Base-by-base conservation (phyloP, 164 flowering plant species). In the Annona cherimola region DNA sequence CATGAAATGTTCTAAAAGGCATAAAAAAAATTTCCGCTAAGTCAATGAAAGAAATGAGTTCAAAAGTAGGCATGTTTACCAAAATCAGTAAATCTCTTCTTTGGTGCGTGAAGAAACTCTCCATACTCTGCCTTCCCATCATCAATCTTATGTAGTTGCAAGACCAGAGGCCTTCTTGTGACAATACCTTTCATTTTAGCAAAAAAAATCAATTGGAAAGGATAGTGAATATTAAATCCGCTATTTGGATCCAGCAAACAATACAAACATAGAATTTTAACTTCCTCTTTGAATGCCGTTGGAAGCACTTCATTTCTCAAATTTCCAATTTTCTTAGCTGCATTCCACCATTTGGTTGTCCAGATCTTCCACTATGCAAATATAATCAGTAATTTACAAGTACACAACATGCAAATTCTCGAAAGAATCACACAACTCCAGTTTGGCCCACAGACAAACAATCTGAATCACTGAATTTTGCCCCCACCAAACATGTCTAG, bases 141-240 rank as follows among this genome's bases (percentile, higher is more conserved):
- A 0, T 86, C 96, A 1, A 79, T 84, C 88, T 93, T 88, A 76
- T 96, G 97, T 66, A 96, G 91, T 76, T 96, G 98, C 83, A 96
- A 75, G 26, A 96, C 99, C 82, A 96, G 81, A 16, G 98, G 99
- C 81, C 99, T 86, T 80, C 98, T 76, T n/a, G 98, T 96, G n/a
- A 93, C 98, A 83, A 93, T 93, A 73, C 97, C 99, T 96, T 44
- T 35, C 54, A 50, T 45, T 63, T 61, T 42, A 54, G 9, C 70
- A 69, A 16, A 50, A 46, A 46, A 46, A 46, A 46, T 6, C 1
- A 46, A 46, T 1, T 6, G 4, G 12, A 50, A 50, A 50, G 14
- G 14, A 50, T 8, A 50, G 57, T 9, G 57, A 50, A 50, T 9
- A 50, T 50, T 11, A 11, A 50, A 9, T 50, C 14, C 57, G 14